These are phyloP conservation scores for Acanthamoeba castellanii DNA, from an alignment of 208 protist species.

Conservation along the genomic window DNA sequence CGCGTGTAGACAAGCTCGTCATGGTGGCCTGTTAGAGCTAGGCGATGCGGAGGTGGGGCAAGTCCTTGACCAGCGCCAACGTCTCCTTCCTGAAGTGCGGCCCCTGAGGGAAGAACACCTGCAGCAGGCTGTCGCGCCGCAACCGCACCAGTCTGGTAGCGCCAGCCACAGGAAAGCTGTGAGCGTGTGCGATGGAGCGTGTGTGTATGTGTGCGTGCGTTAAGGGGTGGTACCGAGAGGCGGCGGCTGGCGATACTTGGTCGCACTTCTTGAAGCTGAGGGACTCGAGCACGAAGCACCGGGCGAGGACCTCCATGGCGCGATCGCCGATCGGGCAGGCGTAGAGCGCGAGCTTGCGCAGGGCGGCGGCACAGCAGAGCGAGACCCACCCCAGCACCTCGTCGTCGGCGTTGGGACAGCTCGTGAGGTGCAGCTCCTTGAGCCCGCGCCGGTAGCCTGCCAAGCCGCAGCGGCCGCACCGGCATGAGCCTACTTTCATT, in stretches of 20 bases:
- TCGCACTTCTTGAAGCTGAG: neutral
- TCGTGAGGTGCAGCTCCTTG: neutral
- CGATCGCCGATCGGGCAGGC: neutral
- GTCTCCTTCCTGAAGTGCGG: neutral
- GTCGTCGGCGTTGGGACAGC: conserved; percentile 1
- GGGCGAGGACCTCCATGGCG: neutral
- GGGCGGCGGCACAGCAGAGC: neutral
- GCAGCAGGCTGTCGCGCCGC: neutral
- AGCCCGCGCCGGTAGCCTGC: neutral
- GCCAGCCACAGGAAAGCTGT: too few relatives aligned
- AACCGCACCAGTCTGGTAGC: neutral
- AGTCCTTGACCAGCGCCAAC: neutral
- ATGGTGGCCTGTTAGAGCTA: neutral
- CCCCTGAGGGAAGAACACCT: neutral
- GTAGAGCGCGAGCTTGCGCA: neutral
- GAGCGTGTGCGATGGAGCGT: too few relatives aligned
- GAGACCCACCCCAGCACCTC: neutral
- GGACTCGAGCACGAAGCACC: neutral
- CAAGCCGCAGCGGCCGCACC: neutral
- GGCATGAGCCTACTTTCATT: neutral
- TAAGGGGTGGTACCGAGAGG: neutral
- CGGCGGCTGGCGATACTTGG: neutral
- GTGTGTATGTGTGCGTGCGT: too few relatives aligned
- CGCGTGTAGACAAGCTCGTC: too few relatives aligned
- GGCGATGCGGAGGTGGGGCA: neutral